Conservation (phyloP, 2,329 filamentous ascomycete species). For the Sporothrix mexicana region DNA sequence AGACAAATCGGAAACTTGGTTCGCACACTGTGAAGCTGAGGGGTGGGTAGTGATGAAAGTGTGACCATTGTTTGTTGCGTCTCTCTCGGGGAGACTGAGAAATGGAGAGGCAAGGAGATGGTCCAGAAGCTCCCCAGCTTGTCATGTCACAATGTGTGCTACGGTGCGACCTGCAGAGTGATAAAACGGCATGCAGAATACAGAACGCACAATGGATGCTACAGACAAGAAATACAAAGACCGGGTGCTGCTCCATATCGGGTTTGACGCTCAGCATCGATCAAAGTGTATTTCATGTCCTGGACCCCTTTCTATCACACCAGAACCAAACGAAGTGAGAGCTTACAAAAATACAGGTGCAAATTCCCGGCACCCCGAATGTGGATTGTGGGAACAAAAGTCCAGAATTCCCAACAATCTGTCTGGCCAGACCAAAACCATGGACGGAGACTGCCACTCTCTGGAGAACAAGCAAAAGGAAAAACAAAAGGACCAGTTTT, state of each 20-base stretch:
- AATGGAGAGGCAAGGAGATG: no score
- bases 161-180: not conserved
- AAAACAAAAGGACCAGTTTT: not conserved
- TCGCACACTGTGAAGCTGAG: not conserved
- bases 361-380: not conserved
- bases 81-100: no score
- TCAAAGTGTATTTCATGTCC: not conserved
- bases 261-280: not conserved
- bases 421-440: not conserved
- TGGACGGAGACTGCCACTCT: not conserved
- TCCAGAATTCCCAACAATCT: not conserved
- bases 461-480: not conserved
- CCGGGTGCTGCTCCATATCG: slow-evolving; percentile 24
- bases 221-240: slow-evolving; percentile 1
- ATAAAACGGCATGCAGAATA: slow-evolving; percentile 20
- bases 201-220: not conserved
- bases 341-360: slow-evolving; percentile 1
- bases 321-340: not conserved
- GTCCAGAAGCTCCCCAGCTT: not conserved
- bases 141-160: not conserved
- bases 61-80: slow-evolving; percentile 9
- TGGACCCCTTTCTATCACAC: slow-evolving; percentile 5
- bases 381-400: not conserved
- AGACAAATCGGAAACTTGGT: not conserved
- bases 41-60: not conserved